A percentile compares a stretch with the other conserved stretches of the same genome.
Conservation (phyloP, 169 alveolate species). For the Cryptosporidium baileyi region DNA sequence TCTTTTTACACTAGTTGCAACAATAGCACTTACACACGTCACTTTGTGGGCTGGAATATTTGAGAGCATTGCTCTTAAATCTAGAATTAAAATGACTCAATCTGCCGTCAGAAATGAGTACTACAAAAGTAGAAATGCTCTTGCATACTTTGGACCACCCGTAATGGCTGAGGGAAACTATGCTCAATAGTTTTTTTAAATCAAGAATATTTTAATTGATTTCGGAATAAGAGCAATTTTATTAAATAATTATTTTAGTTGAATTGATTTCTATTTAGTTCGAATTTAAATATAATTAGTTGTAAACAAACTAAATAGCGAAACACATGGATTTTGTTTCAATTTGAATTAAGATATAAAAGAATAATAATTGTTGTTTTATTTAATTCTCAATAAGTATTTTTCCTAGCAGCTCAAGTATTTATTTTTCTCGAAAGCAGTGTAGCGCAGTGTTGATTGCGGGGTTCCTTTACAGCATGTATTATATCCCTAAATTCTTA, state of each 20-base stretch:
- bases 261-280: no score
- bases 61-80: constrained; percentile 87
- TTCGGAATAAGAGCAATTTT: no score
- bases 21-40: constrained; percentile 79
- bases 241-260: no score
- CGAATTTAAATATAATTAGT: no score
- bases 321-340: no score
- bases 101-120: constrained; percentile 90
- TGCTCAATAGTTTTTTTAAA: constrained; percentile 19
- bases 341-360: no score
- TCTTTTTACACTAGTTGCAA: constrained; percentile 81
- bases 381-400: not conserved
- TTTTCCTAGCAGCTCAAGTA: not conserved
- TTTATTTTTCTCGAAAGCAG: not conserved
- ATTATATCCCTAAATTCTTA: no score
- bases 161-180: constrained; percentile 81
- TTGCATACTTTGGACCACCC: constrained; percentile 93
- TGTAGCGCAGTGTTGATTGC: not conserved
- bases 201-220: no score
- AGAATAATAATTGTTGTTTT: not conserved
- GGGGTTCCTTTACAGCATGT: no score
- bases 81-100: constrained; percentile 88
- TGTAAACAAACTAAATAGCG: no score
- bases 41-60: constrained; percentile 86
- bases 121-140: constrained; percentile 89